phyloP scores from a whole-genome alignment of 768 basidiomycete genomes.

The Russula dissimulans region DNA sequence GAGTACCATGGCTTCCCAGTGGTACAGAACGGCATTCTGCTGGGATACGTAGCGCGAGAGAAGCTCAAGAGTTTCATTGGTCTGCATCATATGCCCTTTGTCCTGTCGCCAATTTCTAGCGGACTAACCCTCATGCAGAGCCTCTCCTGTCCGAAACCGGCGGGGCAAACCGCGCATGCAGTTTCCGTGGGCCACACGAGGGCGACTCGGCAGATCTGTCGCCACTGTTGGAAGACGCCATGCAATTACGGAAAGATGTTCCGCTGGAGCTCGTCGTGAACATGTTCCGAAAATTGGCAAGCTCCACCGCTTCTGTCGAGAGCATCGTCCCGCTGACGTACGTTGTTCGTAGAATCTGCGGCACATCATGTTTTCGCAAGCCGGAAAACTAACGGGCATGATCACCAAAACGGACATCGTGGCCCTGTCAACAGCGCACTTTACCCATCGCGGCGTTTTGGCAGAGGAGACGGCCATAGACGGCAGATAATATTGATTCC shows the following conservation, averaged over 20 bases:
- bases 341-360: constrained; percentile 44
- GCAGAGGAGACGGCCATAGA: not conserved
- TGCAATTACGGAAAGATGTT: constrained; percentile 58
- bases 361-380: constrained; percentile 56
- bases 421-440: constrained; percentile 46
- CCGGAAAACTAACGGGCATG: constrained; percentile 52
- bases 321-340: constrained; percentile 5
- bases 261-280: constrained; percentile 62
- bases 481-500: not conserved
- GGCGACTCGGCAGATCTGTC: constrained; percentile 25
- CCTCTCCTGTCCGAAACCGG: constrained; percentile 3
- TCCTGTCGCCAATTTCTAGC: not conserved
- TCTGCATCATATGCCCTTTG: constrained; percentile 3
- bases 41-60: constrained; percentile 56
- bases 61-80: constrained; percentile 36
- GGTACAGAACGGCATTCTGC: constrained; percentile 37
- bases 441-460: constrained; percentile 38
- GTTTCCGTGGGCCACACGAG: not conserved
- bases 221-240: constrained; percentile 34
- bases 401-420: constrained; percentile 63
- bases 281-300: constrained; percentile 66
- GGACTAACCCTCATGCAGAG: constrained; percentile 4
- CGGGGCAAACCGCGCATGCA: constrained; percentile 1
- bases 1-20: constrained; percentile 61
- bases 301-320: not conserved